A percentile compares a stretch with the other conserved stretches of the same genome.
Conservation (phyloP, 2,329 filamentous ascomycete species). For the Colletotrichum siamense region DNA sequence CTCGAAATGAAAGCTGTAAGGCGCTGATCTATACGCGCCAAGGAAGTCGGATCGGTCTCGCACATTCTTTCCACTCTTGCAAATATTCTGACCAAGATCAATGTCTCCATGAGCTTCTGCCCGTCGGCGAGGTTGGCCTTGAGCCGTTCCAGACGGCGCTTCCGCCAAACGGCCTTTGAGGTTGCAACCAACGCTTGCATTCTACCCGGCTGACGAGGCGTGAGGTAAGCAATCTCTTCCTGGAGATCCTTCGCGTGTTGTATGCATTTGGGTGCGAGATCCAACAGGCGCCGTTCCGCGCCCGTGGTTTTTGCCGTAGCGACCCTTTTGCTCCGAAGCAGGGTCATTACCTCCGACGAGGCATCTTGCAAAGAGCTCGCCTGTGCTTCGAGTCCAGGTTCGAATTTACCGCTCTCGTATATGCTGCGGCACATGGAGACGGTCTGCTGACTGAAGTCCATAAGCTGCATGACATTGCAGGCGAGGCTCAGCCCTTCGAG, state of each 20-base stretch:
- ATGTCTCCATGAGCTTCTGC: neutral
- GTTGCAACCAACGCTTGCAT: neutral
- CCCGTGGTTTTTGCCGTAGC: neutral
- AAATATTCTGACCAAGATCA: neutral
- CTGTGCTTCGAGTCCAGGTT: neutral
- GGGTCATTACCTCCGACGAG: neutral
- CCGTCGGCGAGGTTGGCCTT: neutral
- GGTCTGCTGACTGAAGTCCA: neutral
- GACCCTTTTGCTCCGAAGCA: neutral
- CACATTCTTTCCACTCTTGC: neutral
- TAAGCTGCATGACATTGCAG: constrained; percentile 1
- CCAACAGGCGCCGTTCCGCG: neutral
- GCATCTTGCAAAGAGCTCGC: neutral
- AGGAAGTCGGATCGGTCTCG: neutral
- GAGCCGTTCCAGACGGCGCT: neutral
- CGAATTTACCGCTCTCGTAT: neutral
- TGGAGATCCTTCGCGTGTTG: neutral
- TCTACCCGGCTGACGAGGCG: neutral
- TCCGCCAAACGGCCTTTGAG: neutral
- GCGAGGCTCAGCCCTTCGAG: neutral
- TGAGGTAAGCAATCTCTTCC: neutral
- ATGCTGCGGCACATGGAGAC: neutral
- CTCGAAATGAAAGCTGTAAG: neutral
- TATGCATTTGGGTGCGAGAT: neutral
- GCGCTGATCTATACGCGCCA: neutral